A percentile compares a stretch with the other conserved stretches of the same genome.
Evolutionary conservation across 352 stramenopile genomes (phyloP).

Genomic region (Phytophthora lateralis): DNA sequence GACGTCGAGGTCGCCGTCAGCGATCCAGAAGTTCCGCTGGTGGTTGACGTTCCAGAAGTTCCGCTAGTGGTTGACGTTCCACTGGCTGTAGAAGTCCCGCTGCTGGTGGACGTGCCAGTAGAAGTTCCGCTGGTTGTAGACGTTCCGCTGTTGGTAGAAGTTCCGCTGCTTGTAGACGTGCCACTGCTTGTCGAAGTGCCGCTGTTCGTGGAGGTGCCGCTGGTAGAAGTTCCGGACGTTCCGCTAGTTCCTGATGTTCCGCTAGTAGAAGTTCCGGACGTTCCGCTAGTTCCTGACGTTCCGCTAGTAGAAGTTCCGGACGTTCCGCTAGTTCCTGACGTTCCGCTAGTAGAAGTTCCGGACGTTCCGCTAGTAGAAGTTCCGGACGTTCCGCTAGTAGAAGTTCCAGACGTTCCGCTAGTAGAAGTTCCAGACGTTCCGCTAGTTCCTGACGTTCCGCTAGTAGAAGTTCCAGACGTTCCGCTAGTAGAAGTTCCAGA

Average conservation of each 20-base stretch:
- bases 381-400: conserved; percentile 12
- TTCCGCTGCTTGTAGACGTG: conserved; percentile 3
- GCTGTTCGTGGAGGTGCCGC: conserved; percentile 6
- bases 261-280: conserved; percentile 6
- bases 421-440: conserved; percentile 3
- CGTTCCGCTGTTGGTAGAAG: conserved; percentile 19
- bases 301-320: background rate
- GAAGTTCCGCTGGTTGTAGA: conserved; percentile 20
- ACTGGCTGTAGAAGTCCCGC: conserved; percentile 14
- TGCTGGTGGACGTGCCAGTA: conserved; percentile 17
- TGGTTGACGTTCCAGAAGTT: conserved; percentile 10
- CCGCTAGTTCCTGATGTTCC: background rate
- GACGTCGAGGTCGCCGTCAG: conserved; percentile 27
- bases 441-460: conserved; percentile 3
- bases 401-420: background rate
- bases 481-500: background rate
- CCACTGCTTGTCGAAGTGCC: conserved; percentile 1
- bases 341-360: background rate
- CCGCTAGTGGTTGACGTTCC: conserved; percentile 8
- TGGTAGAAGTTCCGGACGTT: background rate
- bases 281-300: conserved; percentile 5
- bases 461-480: conserved; percentile 12
- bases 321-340: conserved; percentile 11
- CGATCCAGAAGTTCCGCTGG: conserved; percentile 7
- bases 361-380: background rate